Conservation (phyloP, 805 yeast genomes). For the Kockiozyma suomiensis region DNA sequence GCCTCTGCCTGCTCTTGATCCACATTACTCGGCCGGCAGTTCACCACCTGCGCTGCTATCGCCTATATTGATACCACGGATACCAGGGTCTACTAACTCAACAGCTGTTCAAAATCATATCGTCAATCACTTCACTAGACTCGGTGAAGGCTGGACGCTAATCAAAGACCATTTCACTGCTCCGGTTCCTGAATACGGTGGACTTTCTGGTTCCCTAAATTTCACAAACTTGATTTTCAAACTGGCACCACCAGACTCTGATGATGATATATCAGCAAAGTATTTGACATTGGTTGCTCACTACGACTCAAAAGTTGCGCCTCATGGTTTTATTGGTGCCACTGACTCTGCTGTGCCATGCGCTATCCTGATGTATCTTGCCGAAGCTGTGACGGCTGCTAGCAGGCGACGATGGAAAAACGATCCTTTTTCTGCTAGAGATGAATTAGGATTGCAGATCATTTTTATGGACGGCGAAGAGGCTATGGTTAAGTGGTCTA, state of each 20-base stretch:
- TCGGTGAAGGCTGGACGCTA: conserved; percentile 22
- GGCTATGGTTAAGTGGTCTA: conserved; percentile 57
- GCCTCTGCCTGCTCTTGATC: conserved; percentile 29
- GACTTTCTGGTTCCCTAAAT: conserved; percentile 32
- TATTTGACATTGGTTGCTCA: conserved; percentile 51
- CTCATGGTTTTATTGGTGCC: conserved; percentile 63
- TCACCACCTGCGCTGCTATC: conserved; percentile 28
- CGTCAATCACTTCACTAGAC: conserved; percentile 40
- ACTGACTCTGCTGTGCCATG: conserved; percentile 63
- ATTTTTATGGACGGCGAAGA: conserved; percentile 67
- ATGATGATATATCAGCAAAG: not conserved
- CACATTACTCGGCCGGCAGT: conserved; percentile 1
- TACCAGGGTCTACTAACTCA: conserved; percentile 51
- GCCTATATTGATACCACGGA: conserved; percentile 44
- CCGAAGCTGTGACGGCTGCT: conserved; percentile 40
- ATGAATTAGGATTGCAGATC: conserved; percentile 48
- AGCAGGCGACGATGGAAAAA: conserved; percentile 34
- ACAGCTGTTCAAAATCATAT: conserved; percentile 46
- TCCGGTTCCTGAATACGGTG: conserved; percentile 21
- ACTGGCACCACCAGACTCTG: conserved; percentile 34
- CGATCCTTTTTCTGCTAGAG: not conserved
- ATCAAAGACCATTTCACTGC: conserved; percentile 38
- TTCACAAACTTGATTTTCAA: conserved; percentile 48
- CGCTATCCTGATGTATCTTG: conserved; percentile 52
- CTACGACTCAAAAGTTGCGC: conserved; percentile 54